Percentiles rank a stretch among this genome's conserved stretches.
phyloP scores from a whole-genome alignment of 257 asterid species.

The Pogostemon cablin region DNA sequence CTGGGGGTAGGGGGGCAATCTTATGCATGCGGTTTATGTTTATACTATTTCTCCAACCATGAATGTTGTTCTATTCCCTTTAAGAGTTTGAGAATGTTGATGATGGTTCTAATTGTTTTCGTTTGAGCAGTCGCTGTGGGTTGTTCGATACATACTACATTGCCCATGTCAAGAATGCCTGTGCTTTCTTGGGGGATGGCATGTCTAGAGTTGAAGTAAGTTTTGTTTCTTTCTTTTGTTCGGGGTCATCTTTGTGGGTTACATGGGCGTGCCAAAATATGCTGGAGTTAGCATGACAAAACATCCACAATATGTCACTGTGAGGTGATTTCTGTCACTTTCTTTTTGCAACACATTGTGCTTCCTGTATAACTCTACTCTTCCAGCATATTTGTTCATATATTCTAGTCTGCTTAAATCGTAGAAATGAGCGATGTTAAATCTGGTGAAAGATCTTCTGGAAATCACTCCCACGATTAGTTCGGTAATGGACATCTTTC shows the following conservation, averaged over 20 bases:
- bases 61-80: slow-evolving; percentile 5
- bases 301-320: slow-evolving; percentile 95
- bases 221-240: slow-evolving; percentile 11
- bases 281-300: slow-evolving; percentile 85
- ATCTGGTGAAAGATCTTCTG: slow-evolving; percentile 83
- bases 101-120: slow-evolving; percentile 16
- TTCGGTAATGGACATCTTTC: slow-evolving; percentile 48
- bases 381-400: slow-evolving; percentile 22
- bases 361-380: slow-evolving; percentile 3
- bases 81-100: slow-evolving; percentile 13
- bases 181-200: slow-evolving; percentile 98
- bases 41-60: background rate
- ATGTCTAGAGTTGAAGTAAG: slow-evolving; percentile 96
- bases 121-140: slow-evolving; percentile 79
- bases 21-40: slow-evolving; percentile 5
- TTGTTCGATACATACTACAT: slow-evolving; percentile 91
- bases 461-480: slow-evolving; percentile 90
- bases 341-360: background rate
- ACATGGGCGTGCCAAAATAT: slow-evolving; percentile 98
- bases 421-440: slow-evolving; percentile 95
- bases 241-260: slow-evolving; percentile 44
- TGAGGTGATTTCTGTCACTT: slow-evolving; percentile 58
- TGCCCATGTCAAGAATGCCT: slow-evolving; percentile 94
- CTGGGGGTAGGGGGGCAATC: background rate
- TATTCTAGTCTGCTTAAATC: slow-evolving; percentile 36